phyloP scores from a whole-genome alignment of 169 alveolate genomes.

The Babesia bovis region DNA sequence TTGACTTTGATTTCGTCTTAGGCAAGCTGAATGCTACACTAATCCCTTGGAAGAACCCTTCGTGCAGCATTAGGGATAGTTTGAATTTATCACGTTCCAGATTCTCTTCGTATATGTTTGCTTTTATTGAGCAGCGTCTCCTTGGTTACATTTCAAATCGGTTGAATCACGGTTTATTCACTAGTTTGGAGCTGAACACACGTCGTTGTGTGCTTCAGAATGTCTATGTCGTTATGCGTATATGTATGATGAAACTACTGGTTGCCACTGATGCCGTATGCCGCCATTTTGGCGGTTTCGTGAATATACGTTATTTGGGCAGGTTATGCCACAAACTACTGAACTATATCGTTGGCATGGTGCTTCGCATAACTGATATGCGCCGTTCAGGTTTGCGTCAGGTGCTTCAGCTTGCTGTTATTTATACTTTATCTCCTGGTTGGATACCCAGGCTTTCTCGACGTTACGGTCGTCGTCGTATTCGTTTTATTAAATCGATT shows the following conservation, averaged over 20 bases:
- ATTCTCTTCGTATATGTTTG: conserved; percentile 41
- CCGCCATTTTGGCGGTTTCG: conserved; percentile 60
- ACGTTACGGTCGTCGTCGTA: conserved; percentile 11
- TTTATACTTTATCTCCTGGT: conserved; percentile 19
- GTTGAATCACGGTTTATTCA: conserved; percentile 48
- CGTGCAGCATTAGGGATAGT: conserved; percentile 43
- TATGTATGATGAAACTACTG: conserved; percentile 34
- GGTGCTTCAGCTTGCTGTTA: conserved; percentile 46
- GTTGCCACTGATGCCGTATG: conserved; percentile 28
- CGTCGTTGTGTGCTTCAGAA: conserved; percentile 46
- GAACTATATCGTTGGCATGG: conserved; percentile 15
- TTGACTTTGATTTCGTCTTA: conserved; percentile 47
- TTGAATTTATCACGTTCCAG: conserved; percentile 21
- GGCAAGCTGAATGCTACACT: conserved; percentile 41
- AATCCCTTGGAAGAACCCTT: conserved; percentile 41
- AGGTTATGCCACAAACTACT: conserved; percentile 40
- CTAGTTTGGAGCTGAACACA: conserved; percentile 36
- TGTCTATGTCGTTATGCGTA: conserved; percentile 49
- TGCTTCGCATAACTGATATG: conserved; percentile 44
- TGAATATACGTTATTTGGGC: conserved; percentile 39
- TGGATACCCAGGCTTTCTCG: conserved; percentile 10
- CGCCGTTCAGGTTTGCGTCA: not conserved
- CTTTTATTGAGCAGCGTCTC: conserved; percentile 55
- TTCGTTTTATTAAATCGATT: conserved; percentile 9
- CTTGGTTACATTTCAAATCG: conserved; percentile 58